Conservation (phyloP, 306 rosid species). For the Fragaria ananassa region DNA sequence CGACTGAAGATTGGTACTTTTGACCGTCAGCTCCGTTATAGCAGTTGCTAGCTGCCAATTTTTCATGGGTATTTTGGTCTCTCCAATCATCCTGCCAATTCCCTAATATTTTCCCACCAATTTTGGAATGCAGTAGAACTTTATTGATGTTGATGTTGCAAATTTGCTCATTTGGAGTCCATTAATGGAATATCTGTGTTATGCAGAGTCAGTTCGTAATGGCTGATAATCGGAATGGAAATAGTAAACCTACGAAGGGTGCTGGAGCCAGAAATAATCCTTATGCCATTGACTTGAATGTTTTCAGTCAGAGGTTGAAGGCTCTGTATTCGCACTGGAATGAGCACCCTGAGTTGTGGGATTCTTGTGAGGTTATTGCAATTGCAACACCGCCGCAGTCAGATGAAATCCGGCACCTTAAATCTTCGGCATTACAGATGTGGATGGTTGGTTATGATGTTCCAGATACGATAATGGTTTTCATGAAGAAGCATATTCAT, state of each 20-base stretch:
- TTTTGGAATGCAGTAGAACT: no score
- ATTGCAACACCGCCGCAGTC: constrained; percentile 78
- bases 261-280: constrained; percentile 39
- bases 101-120: no score
- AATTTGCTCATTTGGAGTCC: neutral
- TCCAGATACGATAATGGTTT: constrained; percentile 90
- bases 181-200: constrained; percentile 5
- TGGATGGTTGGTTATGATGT: constrained; percentile 92
- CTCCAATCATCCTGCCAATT: no score
- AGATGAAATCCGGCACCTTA: constrained; percentile 83
- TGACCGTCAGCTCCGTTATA: no score
- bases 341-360: constrained; percentile 65
- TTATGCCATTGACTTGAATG: constrained; percentile 60
- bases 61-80: no score
- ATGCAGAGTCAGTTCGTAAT: constrained; percentile 30
- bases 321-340: constrained; percentile 66
- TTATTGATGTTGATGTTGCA: neutral
- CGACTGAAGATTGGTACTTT: no score
- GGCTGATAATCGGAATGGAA: constrained; percentile 88
- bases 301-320: constrained; percentile 59
- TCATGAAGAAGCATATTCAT: constrained; percentile 76
- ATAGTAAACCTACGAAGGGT: constrained; percentile 51
- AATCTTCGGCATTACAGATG: constrained; percentile 76
- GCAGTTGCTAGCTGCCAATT: no score
- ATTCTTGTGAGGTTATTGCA: constrained; percentile 66